phyloP scores from a whole-genome alignment of 2,329 filamentous ascomycete genomes.

The Ascochyta clinopodiicola region DNA sequence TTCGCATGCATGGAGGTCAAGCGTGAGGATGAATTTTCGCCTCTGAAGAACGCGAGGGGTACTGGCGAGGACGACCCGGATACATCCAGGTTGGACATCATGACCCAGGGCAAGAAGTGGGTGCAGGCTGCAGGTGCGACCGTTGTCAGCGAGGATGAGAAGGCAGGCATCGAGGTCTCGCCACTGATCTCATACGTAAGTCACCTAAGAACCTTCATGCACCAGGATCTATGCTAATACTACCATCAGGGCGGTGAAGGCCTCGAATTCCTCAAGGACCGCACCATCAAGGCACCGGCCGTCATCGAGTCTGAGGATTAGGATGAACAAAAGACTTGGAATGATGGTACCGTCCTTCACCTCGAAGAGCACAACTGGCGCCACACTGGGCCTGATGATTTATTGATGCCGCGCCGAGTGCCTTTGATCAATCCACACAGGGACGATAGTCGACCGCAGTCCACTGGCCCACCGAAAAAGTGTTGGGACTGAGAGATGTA shows the following conservation, averaged over 20 bases:
- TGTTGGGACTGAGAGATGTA: conserved; percentile 12
- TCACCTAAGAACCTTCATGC: conserved; percentile 35
- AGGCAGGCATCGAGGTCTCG: conserved; percentile 82
- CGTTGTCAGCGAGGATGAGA: conserved; percentile 66
- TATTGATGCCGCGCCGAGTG: conserved; percentile 5
- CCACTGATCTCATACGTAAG: conserved; percentile 95
- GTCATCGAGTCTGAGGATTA: conserved; percentile 67
- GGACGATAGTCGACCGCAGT: conserved; percentile 10
- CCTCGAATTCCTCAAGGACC: conserved; percentile 65
- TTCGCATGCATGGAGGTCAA: conserved; percentile 96
- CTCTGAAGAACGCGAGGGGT: conserved; percentile 85
- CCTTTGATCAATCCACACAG: conserved; percentile 6
- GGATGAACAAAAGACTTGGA: conserved; percentile 12
- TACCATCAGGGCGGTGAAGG: conserved; percentile 65
- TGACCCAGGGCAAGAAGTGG: conserved; percentile 89
- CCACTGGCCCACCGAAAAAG: conserved; percentile 6
- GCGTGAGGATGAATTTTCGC: conserved; percentile 97
- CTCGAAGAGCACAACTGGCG: conserved; percentile 10
- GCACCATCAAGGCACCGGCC: conserved; percentile 68
- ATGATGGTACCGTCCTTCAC: conserved; percentile 1
- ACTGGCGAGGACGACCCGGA: conserved; percentile 93
- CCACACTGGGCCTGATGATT: conserved; percentile 9
- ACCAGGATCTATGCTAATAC: background rate
- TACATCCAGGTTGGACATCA: conserved; percentile 88
- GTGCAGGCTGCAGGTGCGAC: conserved; percentile 77